Evolutionary conservation across 768 basidiomycete species (phyloP), one percentile per base, ranked within the genome.

Genomic region (Mycena sanguinolenta): DNA sequence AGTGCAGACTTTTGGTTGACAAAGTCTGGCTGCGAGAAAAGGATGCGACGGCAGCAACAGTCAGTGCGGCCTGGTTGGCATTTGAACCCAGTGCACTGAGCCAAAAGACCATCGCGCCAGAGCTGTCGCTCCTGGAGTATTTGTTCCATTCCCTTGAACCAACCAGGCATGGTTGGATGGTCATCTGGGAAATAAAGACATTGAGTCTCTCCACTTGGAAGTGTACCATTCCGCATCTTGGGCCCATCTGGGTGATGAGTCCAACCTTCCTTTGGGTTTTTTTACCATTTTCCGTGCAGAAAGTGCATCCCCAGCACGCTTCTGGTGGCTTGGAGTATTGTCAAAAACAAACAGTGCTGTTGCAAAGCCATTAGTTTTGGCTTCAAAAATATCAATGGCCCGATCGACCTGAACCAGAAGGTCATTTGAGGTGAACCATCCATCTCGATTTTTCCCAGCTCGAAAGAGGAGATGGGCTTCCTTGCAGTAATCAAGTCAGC

Each of bases 1-100:
- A 84, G 74, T 21, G 70, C 53, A 0, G 78, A 78, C 63, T 78
- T 75, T n/a, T 77, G 71, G 19, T 74, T 57, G 6, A 69, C 50
- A 53, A 75, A 75, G 63, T 74, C 70, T 38, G 73, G 73, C 50
- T 74, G 73, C 25, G 23, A 50, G 63, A 74, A 72, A 30, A 76
- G 75, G 36, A 72, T 32, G n/a, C n/a, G n/a, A n/a, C n/a, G n/a
- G n/a, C n/a, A n/a, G n/a, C n/a, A n/a, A n/a, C n/a, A n/a, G n/a
- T 30, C 67, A 49, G 70, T 73, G 65, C 69, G 75, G 55, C 74
- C 74, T 36, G 19, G 58, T 60, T 21, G 21, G 13, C 58, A 60
- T 21, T 60, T 60, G 42, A 60, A 60, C 7, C 58, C 58, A 2
- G 58, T 2, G 42, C 58, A 60, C 21, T 60, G 58, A 16, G 58